Evolutionary conservation across 306 rosid species (phyloP), one percentile per base, ranked within the genome.

Genomic region (Corylus avellana): DNA sequence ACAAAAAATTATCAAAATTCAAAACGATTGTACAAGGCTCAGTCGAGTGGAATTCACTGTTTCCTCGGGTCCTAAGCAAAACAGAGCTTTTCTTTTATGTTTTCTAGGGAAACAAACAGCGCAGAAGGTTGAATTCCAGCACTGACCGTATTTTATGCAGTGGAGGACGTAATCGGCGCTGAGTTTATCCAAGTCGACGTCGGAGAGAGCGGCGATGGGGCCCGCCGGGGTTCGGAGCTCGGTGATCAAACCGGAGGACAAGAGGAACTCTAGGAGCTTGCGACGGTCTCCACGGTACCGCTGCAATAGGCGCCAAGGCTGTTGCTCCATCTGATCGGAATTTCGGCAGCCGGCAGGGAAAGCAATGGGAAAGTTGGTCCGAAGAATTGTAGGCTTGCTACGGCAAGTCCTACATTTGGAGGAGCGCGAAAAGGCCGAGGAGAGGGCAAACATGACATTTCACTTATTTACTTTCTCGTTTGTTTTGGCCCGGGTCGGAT

Each of bases 201-300:
- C 58, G 55, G 83, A 75, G 32, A 72, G 2, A 51, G 81, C 27
- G n/a, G 83, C 32, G 74, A 75, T 20, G 20, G 75, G 67, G 72
- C 86, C 88, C 1, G 90, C 58, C 37, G 81, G 73, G 29, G 84
- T 81, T 56, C 77, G 85, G 49, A 86, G 77, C 87, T 81, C 90
- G 59, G 32, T 73, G 76, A 84, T 76, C 42, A 84, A 62, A 73
- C 86, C 78, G n/a, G 88, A 84, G 7, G 92, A 86, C 5, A 84
- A 56, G 54, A 88, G 76, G 72, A 82, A 82, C 77, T 83, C 80
- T 37, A 86, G 48, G 5, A 88, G 88, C 75, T 86, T 88, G 3
- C 88, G 90, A 62, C 92, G 90, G 51, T 86, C 90, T 16, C 82
- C 80, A 69, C 87, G 88, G 70, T 84, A 88, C 18, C 81, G 86